Percentiles rank a stretch among this genome's conserved stretches.
Evolutionary conservation across 441 rosid species (phyloP).

Genomic region (Brassica hybrid): DNA sequence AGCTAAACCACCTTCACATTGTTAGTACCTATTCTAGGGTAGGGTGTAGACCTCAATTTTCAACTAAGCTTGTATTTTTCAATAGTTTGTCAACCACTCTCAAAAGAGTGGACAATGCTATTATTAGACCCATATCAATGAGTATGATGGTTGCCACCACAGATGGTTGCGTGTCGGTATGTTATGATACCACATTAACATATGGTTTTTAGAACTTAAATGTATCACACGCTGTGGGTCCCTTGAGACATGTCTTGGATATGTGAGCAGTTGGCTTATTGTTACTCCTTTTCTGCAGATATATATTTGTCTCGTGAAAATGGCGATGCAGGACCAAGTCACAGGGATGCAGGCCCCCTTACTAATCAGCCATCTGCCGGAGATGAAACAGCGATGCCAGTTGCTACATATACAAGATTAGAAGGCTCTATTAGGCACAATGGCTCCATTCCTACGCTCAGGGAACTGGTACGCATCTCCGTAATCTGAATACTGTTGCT

Average conservation of each 20-base stretch:
- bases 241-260: conserved; percentile 5
- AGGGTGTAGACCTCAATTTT: conserved; percentile 23
- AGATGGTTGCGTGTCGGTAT: conserved; percentile 25
- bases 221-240: conserved; percentile 23
- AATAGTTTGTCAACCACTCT: not conserved
- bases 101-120: conserved; percentile 17
- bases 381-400: conserved; percentile 66
- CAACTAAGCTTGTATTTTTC: conserved; percentile 23
- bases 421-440: conserved; percentile 70
- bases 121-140: conserved; percentile 15
- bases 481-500: not conserved
- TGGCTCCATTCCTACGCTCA: conserved; percentile 80
- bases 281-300: conserved; percentile 52
- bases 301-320: conserved; percentile 57
- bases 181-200: conserved; percentile 21
- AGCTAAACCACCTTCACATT: conserved; percentile 24
- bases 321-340: conserved; percentile 62
- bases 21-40: conserved; percentile 1
- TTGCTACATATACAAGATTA: conserved; percentile 69
- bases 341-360: conserved; percentile 69
- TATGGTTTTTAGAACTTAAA: conserved; percentile 28
- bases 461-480: conserved; percentile 80
- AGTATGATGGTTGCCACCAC: conserved; percentile 24
- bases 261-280: conserved; percentile 8
- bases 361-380: conserved; percentile 54